Base-by-base conservation (phyloP, 164 flowering plant species). In the Sextonia rubra region DNA sequence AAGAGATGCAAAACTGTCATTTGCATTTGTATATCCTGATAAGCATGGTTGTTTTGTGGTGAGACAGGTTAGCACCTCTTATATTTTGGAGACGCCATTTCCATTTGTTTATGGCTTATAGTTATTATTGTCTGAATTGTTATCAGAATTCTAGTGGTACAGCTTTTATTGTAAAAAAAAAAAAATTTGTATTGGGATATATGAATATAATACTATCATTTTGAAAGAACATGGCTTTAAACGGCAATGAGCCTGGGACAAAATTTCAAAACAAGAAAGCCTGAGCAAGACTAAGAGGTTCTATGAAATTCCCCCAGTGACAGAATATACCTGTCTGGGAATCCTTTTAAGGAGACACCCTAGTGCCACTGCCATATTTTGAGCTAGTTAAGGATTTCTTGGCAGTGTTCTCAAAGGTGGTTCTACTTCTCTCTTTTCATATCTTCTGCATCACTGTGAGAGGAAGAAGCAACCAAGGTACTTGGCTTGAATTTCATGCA, bases 11-110 rank as follows among this genome's bases (percentile, higher is more conserved):
- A 88, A 86, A 76, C 77, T 95, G 64, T 95, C 99, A 44, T 95
- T 95, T 86, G 94, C 97, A 27, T 90, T 93, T 80, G 98, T 95
- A 3, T 95, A 89, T 85, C 99, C 99, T 65, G 96, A 89, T 80
- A 91, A 82, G 77, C 70, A 78, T 78, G 99, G 99, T 6, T 91
- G 92, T 29, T 88, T 82, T 75, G 84, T 84, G 67, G 84, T 91
- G 60, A 86, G 82, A 76, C 87, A 86, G 91, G 99, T 91, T 60
- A 22, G 23, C 17, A 37, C n/a, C 30, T 55, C 64, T 37, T 24
- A 5, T 55, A 68, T 52, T 3, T 29, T 66, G 12, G 23, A n/a
- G 25, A 2, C 23, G 48, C 12, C 3, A 24, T 12, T 32, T 22
- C 49, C 29, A 25, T 63, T 48, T 11, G 12, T 71, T 37, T 70